Evolutionary conservation across 495 filamentous ascomycete genomes (phyloP), one percentile per base, ranked within the genome.

Genomic region (Penicillium cataractarum): DNA sequence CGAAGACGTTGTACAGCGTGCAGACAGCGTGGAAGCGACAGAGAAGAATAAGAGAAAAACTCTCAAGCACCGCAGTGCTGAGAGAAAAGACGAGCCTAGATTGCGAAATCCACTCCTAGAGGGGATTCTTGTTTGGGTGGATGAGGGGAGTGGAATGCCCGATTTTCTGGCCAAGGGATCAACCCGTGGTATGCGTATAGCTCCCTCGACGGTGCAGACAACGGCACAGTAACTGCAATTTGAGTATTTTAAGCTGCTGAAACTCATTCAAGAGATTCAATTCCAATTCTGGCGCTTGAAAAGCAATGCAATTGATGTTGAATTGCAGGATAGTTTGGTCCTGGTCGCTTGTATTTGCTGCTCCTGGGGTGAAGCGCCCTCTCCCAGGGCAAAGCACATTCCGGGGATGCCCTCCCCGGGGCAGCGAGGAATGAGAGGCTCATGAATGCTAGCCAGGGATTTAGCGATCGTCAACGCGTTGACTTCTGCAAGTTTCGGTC

Each of bases 31-130:
- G 58, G 53, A 55, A 39, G 49, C 50, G 33, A 59, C 57, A 58
- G 27, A 55, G 56, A 29, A 57, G 54, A 60, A 55, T n/a, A 60
- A 48, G 55, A 62, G 29, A 62, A 65, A 60, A 33, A 58, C 2
- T 24, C 32, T 53, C 57, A 29, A 53, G 63, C 33, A 63, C 51
- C 50, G 53, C 42, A 55, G 13, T 42, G 26, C n/a, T 15, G 40
- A 50, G 61, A 66, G 61, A 71, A 66, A 71, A 58, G 62, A 62
- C 52, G 58, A 46, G 65, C 68, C 70, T 71, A 73, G 70, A 73
- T 64, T 65, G 63, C 51, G n/a, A n/a, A n/a, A n/a, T n/a, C n/a
- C n/a, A 8, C 31, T 33, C 6, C n/a, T 17, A 22, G 44, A 57
- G 61, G 61, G 66, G 62, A 63, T 61, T 58, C 52, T 71, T 73